phyloP scores from a whole-genome alignment of 78 protist species.

The Isochrysis galbana region DNA sequence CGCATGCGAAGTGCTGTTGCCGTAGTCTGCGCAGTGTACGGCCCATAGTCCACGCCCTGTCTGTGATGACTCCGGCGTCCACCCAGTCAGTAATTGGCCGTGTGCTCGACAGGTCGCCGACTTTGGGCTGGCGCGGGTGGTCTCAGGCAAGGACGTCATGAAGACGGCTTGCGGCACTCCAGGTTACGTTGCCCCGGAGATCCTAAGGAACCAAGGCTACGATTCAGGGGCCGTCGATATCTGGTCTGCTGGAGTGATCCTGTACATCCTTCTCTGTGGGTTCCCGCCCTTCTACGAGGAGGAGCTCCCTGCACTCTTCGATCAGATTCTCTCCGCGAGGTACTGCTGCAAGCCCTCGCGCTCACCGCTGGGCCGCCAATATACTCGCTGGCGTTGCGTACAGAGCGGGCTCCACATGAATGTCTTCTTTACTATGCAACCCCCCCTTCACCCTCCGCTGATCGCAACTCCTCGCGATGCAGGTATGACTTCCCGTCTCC shows the following conservation, averaged over 20 bases:
- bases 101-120: neutral
- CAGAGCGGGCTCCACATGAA: too few relatives aligned
- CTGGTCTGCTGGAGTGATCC: constrained; percentile 24
- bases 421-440: too few relatives aligned
- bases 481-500: constrained; percentile 21
- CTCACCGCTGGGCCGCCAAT: too few relatives aligned
- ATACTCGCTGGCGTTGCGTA: too few relatives aligned
- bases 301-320: neutral
- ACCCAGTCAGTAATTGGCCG: too few relatives aligned
- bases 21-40: too few relatives aligned
- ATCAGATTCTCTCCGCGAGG: neutral
- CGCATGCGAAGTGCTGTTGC: too few relatives aligned
- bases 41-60: too few relatives aligned
- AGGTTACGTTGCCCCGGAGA: constrained; percentile 2
- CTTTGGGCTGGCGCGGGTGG: neutral
- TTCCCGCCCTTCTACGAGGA: constrained; percentile 36
- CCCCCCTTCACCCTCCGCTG: too few relatives aligned
- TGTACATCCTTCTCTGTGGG: constrained; percentile 20
- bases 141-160: neutral
- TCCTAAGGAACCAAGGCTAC: neutral
- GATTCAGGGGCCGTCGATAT: neutral
- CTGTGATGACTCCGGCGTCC: too few relatives aligned
- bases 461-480: too few relatives aligned
- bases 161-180: constrained; percentile 14
- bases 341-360: too few relatives aligned